These are phyloP conservation scores for Colletotrichum noveboracense DNA, from an alignment of 2,329 filamentous ascomycete genomes.

Conservation along the genomic window DNA sequence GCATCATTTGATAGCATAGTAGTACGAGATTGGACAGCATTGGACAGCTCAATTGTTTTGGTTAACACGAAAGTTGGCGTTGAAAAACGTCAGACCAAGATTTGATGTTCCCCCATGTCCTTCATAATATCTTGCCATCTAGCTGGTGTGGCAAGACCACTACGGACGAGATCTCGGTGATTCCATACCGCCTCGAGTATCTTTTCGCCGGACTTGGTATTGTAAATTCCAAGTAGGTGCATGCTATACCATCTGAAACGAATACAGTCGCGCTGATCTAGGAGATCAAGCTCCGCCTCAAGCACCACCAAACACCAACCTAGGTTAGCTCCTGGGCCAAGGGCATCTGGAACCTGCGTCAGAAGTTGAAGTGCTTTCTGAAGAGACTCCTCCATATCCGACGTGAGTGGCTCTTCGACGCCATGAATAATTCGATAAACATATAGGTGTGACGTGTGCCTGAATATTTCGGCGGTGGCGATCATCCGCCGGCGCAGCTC, in stretches of 20 bases:
- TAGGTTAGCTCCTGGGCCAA: slow-evolving; percentile 4
- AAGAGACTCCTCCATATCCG: background rate
- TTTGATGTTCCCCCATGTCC: background rate
- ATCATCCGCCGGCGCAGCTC: background rate
- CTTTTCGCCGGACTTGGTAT: background rate
- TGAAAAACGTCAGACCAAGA: background rate
- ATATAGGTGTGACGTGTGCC: slow-evolving; percentile 8
- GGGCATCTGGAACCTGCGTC: slow-evolving; percentile 4
- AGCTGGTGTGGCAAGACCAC: background rate
- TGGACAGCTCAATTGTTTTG: background rate
- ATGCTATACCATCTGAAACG: background rate
- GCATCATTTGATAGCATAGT: background rate
- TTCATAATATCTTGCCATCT: slow-evolving; percentile 12
- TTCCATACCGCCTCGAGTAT: slow-evolving; percentile 3
- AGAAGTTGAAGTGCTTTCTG: background rate
- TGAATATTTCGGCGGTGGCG: slow-evolving; percentile 10
- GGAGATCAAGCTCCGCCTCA: background rate
- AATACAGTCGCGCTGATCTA: background rate
- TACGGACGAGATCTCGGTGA: background rate
- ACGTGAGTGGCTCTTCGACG: background rate
- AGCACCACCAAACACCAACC: slow-evolving; percentile 12
- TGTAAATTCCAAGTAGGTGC: slow-evolving; percentile 1
- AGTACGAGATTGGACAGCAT: background rate
- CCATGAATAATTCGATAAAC: background rate
- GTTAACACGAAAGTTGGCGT: background rate